A percentile compares a stretch with the other conserved stretches of the same genome.
phyloP scores from a whole-genome alignment of 1,284 basidiomycete species.

The Ganoderma boninense region DNA sequence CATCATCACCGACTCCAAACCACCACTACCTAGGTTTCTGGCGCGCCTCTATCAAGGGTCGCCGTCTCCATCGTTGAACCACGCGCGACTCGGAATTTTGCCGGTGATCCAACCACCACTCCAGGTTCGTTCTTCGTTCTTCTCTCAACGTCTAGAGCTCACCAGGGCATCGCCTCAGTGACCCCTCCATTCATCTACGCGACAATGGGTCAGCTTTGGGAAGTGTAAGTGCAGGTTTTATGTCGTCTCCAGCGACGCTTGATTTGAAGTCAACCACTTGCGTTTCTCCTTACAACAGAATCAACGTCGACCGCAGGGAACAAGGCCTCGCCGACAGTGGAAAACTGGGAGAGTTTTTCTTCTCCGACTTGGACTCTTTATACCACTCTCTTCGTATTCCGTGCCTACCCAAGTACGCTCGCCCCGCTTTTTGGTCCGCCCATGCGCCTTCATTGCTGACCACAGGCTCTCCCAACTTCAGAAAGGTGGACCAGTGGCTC shows the following conservation, averaged over 20 bases:
- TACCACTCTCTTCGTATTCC: background rate
- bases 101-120: background rate
- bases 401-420: background rate
- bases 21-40: background rate
- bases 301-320: conserved; percentile 1
- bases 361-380: background rate
- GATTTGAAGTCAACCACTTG: background rate
- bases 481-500: conserved; percentile 6
- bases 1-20: background rate
- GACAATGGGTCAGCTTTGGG: background rate
- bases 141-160: background rate
- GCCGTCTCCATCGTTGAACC: background rate
- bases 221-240: background rate
- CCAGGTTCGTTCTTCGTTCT: background rate
- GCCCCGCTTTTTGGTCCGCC: background rate
- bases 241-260: background rate
- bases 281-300: background rate
- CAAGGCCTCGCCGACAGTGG: background rate
- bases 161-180: background rate
- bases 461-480: background rate
- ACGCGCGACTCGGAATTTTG: background rate
- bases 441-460: background rate
- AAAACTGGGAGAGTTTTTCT: conserved; percentile 3
- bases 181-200: background rate
- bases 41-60: background rate